phyloP scores from a whole-genome alignment of 1,284 basidiomycete species.

The Rugosomyces carneus region DNA sequence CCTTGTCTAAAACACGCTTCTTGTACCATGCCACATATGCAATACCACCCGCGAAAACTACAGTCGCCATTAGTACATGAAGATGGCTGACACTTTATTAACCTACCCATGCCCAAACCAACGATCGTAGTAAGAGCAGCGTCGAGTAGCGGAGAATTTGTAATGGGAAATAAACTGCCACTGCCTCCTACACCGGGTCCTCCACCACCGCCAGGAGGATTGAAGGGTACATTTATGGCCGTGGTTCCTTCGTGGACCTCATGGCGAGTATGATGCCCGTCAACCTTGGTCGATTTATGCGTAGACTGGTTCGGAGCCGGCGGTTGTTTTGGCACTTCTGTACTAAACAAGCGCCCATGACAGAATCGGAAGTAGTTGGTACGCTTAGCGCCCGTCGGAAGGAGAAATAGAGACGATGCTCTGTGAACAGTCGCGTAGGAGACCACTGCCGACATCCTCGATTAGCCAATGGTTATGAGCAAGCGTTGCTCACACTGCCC shows the following conservation, averaged over 20 bases:
- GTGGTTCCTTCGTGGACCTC: conserved; percentile 34
- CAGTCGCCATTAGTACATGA: neutral
- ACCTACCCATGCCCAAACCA: conserved; percentile 54
- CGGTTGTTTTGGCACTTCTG: conserved; percentile 6
- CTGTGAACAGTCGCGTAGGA: conserved; percentile 1
- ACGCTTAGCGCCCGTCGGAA: neutral
- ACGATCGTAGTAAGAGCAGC: conserved; percentile 54
- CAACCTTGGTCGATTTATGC: conserved; percentile 11
- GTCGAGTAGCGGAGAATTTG: conserved; percentile 41
- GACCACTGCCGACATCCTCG: conserved; percentile 8
- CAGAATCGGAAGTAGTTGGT: conserved; percentile 1
- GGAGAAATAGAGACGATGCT: neutral
- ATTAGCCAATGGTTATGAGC: neutral
- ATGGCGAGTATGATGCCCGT: conserved; percentile 23
- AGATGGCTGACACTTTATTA: neutral
- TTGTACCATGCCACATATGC: conserved; percentile 78
- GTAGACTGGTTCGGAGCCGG: conserved; percentile 5
- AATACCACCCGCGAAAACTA: conserved; percentile 66
- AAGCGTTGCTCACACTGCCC: neutral
- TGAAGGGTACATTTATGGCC: conserved; percentile 32
- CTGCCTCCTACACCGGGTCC: conserved; percentile 25
- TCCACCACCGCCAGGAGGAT: conserved; percentile 33
- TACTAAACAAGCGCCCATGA: conserved; percentile 11
- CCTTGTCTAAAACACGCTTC: conserved; percentile 72
- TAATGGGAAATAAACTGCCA: conserved; percentile 29